Evolutionary conservation across 1,139 yeast species (phyloP).

Genomic region (Nakaseomyces nivariensis): DNA sequence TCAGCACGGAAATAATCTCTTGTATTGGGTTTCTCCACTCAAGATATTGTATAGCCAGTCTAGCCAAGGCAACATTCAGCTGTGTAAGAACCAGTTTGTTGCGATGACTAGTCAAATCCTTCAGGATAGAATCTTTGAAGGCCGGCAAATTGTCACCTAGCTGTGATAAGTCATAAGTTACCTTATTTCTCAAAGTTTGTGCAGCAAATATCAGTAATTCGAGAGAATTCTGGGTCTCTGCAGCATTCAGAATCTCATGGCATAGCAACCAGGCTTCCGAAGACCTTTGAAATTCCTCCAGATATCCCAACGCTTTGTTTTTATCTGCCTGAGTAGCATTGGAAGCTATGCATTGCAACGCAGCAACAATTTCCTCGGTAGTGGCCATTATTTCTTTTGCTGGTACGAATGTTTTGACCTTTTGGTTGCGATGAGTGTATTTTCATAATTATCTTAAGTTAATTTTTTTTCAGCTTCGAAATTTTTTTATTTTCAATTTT

Average conservation of each 20-base stretch:
- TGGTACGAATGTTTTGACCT: no score
- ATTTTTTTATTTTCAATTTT: no score
- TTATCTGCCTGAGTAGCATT: conserved; percentile 20
- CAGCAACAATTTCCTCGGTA: conserved; percentile 15
- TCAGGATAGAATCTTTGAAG: conserved; percentile 34
- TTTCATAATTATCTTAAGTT: no score
- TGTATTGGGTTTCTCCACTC: conserved; percentile 63
- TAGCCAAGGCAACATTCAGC: conserved; percentile 70
- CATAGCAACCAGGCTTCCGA: conserved; percentile 55
- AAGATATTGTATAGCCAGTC: conserved; percentile 66
- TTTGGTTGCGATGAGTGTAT: no score
- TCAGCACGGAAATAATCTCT: conserved; percentile 44
- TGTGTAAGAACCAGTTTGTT: conserved; percentile 64
- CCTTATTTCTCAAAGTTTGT: conserved; percentile 78
- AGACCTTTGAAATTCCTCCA: conserved; percentile 78
- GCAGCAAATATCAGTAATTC: conserved; percentile 75
- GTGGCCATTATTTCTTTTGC: conserved; percentile 4
- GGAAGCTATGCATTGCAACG: conserved; percentile 26
- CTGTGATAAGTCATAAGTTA: conserved; percentile 77
- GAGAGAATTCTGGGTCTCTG: conserved; percentile 22
- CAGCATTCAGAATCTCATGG: conserved; percentile 25
- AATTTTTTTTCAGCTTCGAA: no score
- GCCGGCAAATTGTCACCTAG: conserved; percentile 56
- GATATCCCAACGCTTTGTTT: conserved; percentile 33
- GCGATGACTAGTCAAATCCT: conserved; percentile 29